Percentiles rank a stretch among this genome's conserved stretches.
Conservation (phyloP, 441 rosid species). For the Arabidopsis lyrata region DNA sequence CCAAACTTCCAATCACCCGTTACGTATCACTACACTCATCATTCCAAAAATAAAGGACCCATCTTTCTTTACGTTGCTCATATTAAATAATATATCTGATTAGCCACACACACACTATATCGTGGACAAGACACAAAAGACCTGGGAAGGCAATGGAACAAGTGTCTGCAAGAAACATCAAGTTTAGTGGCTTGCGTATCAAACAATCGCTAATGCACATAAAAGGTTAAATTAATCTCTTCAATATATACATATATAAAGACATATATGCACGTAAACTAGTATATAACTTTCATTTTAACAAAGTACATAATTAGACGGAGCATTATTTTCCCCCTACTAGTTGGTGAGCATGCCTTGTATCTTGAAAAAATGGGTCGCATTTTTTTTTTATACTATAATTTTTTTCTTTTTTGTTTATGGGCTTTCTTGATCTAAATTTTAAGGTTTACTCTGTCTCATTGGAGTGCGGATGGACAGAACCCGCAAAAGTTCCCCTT, state of each 20-base stretch:
- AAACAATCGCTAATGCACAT: constrained; percentile 37
- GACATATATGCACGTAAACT: neutral
- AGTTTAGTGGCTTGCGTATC: constrained; percentile 26
- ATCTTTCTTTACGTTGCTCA: constrained; percentile 19
- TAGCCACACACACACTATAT: neutral
- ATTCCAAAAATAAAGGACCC: constrained; percentile 39
- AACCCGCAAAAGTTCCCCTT: too few relatives aligned
- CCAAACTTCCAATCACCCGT: constrained; percentile 44
- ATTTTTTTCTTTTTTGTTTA: too few relatives aligned
- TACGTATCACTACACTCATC: constrained; percentile 42
- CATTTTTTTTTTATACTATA: neutral
- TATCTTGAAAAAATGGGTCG: neutral
- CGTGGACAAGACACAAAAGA: constrained; percentile 41
- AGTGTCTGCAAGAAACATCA: constrained; percentile 30
- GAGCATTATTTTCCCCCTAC: neutral
- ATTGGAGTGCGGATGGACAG: too few relatives aligned
- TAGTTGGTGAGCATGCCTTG: neutral
- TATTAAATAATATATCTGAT: constrained; percentile 22
- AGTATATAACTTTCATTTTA: too few relatives aligned
- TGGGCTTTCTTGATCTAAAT: too few relatives aligned
- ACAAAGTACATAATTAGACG: neutral
- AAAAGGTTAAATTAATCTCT: neutral
- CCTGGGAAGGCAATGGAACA: constrained; percentile 31
- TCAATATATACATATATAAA: neutral
- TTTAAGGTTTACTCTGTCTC: too few relatives aligned